Evolutionary conservation across 768 basidiomycete species (phyloP), one percentile per base, ranked within the genome.

Genomic region (Boletellus sp.): DNA sequence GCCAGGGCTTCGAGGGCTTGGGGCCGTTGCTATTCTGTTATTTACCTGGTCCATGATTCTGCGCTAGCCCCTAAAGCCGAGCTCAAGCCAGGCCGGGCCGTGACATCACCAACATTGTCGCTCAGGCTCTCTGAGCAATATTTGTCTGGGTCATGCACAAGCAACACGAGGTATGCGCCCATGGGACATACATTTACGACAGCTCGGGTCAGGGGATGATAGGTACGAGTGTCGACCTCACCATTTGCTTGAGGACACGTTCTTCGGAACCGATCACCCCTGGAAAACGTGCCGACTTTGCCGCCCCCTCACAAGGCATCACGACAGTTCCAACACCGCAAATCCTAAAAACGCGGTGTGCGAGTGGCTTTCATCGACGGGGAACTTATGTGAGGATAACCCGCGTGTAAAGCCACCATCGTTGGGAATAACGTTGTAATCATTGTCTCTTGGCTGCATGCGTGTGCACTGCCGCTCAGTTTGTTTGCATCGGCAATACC

Each of bases 221-320:
- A 88, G 86, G 91, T 17, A 89, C 94, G 84, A 94, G 92, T 3
- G 78, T 90, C 33, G 85, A 90, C 59, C 80, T 90, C 7, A 92
- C n/a, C 92, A 0, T 93, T 87, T 64, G 92, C 94, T 15, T 86
- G 89, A 92, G 57, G 61, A 76, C 36, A 70, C 60, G 3, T 74
- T 90, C 9, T n/a, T n/a, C n/a, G n/a, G 94, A 94, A n/a, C 88
- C 88, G 4, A 75, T 96, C 34, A 77, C 79, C 35, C 67, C 76
- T 1, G 91, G 92, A 16, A 93, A 92, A 62, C 74, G 78, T 26
- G 94, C 91, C 6, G 94, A 97, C 67, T 89, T 85, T 57, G 84
- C 88, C n/a, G 73, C 96, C 15, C 75, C 94, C 51, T 87, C 87
- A 6, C 80, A 80, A 52, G 84, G 96, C 64, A 85, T 95, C 55